Evolutionary conservation across 192 early-diverging fungal genomes (phyloP).

Genomic region (Backusella australiensis): DNA sequence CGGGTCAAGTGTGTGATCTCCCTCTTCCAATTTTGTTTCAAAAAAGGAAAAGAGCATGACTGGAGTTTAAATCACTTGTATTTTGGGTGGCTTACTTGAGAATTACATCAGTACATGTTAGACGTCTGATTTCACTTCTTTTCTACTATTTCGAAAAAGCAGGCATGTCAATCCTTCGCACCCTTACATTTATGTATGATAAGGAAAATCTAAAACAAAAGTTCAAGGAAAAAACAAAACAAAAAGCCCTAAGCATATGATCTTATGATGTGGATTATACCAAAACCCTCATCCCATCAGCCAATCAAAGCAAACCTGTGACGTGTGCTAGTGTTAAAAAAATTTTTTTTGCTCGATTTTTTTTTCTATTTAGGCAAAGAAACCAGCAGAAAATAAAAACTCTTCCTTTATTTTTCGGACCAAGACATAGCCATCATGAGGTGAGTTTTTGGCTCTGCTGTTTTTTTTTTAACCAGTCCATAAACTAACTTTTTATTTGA

Average conservation of each 20-base stretch:
- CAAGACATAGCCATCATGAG: slow-evolving; percentile 12
- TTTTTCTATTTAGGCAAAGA: slow-evolving; percentile 13
- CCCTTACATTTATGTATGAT: too few relatives aligned
- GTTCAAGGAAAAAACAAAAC: not conserved
- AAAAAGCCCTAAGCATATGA: not conserved
- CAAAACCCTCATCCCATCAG: not conserved
- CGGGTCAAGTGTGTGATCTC: not conserved
- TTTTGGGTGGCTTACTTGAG: not conserved
- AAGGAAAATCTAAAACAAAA: too few relatives aligned
- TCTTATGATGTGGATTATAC: not conserved
- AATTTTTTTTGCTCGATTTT: slow-evolving; percentile 12
- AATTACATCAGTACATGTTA: not conserved
- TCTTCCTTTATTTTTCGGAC: slow-evolving; percentile 13
- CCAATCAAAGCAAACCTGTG: not conserved
- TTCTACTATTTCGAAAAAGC: too few relatives aligned
- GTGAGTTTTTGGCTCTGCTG: not conserved
- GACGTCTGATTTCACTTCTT: not conserved
- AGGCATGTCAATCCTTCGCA: too few relatives aligned
- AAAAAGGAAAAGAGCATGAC: not conserved
- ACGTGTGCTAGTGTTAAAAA: slow-evolving; percentile 6
- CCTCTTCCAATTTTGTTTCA: not conserved
- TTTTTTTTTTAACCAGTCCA: not conserved
- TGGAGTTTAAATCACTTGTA: not conserved
- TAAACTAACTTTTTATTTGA: not conserved
- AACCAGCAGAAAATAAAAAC: not conserved